Percentiles rank a stretch among this genome's conserved stretches.
Evolutionary conservation across 257 asterid species (phyloP).

Genomic region (Phtheirospermum japonicum): DNA sequence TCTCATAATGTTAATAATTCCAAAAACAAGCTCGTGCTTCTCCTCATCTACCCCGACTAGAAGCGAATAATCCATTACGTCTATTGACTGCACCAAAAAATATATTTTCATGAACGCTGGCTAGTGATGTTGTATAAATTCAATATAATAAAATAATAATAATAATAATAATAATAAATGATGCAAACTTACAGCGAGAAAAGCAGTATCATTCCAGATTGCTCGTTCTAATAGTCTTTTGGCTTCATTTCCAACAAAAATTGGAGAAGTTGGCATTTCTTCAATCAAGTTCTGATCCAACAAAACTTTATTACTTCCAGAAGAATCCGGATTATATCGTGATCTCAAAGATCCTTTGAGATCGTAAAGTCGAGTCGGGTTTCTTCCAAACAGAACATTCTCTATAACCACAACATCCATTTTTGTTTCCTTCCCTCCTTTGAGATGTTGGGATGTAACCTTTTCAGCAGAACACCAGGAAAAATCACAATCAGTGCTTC

Average conservation of each 20-base stretch:
- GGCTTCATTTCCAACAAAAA: slow-evolving; percentile 66
- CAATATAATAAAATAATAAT: too few species aligned
- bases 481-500: not conserved
- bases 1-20: slow-evolving; percentile 74
- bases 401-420: slow-evolving; percentile 80
- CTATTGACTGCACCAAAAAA: slow-evolving; percentile 45
- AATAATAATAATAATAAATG: not conserved
- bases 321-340: slow-evolving; percentile 63
- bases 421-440: slow-evolving; percentile 60
- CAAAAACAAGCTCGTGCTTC: slow-evolving; percentile 56
- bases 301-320: slow-evolving; percentile 58
- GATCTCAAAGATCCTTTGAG: slow-evolving; percentile 69
- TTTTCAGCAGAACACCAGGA: not conserved
- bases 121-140: not conserved
- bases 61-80: slow-evolving; percentile 72
- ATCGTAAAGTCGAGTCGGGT: slow-evolving; percentile 53
- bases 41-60: slow-evolving; percentile 76
- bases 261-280: slow-evolving; percentile 55
- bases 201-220: slow-evolving; percentile 77
- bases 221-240: slow-evolving; percentile 71
- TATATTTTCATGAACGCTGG: not conserved
- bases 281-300: slow-evolving; percentile 65
- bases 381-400: slow-evolving; percentile 64
- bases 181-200: slow-evolving; percentile 49
- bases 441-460: slow-evolving; percentile 17